Conservation (phyloP, 179 eudicot genomes). For the Beta macrorhiza region DNA sequence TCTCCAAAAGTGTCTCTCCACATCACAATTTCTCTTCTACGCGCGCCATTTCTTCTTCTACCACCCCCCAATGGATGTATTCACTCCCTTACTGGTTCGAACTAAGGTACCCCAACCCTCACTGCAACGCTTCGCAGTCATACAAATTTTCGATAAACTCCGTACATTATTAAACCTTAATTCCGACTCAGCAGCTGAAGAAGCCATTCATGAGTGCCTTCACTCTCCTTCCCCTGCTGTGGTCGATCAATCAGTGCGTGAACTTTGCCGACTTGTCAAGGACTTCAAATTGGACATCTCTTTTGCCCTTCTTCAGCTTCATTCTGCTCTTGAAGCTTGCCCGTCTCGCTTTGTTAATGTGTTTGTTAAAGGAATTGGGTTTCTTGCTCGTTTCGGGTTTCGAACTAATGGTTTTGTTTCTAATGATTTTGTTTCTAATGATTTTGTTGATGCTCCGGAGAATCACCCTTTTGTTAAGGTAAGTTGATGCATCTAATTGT, state of each 20-base stretch:
- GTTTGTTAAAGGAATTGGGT: slow-evolving; percentile 68
- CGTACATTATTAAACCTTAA: slow-evolving; percentile 39
- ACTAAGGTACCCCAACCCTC: slow-evolving; percentile 75
- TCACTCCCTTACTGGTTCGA: slow-evolving; percentile 55
- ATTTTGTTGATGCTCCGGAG: slow-evolving; percentile 34
- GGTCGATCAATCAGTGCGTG: slow-evolving; percentile 81
- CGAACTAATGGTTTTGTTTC: slow-evolving; percentile 21
- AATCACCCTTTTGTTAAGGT: slow-evolving; percentile 89
- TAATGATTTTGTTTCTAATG: slow-evolving; percentile 14
- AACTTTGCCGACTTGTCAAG: slow-evolving; percentile 69
- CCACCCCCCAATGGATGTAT: slow-evolving; percentile 52
- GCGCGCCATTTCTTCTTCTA: not conserved
- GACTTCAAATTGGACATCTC: slow-evolving; percentile 43
- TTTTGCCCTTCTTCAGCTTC: slow-evolving; percentile 64
- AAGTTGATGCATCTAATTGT: too few species aligned
- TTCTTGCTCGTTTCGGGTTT: slow-evolving; percentile 66
- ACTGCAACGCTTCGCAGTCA: slow-evolving; percentile 77
- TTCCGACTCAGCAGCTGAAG: slow-evolving; percentile 49
- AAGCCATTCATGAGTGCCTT: slow-evolving; percentile 60
- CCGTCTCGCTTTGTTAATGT: slow-evolving; percentile 48
- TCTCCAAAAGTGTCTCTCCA: too few species aligned
- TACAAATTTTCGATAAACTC: slow-evolving; percentile 71
- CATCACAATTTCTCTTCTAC: not conserved
- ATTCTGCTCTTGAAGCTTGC: slow-evolving; percentile 69
- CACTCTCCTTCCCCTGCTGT: slow-evolving; percentile 64